A percentile compares a stretch with the other conserved stretches of the same genome.
Evolutionary conservation across 2,329 filamentous ascomycete species (phyloP).

Genomic region (Aspergillus sp.): DNA sequence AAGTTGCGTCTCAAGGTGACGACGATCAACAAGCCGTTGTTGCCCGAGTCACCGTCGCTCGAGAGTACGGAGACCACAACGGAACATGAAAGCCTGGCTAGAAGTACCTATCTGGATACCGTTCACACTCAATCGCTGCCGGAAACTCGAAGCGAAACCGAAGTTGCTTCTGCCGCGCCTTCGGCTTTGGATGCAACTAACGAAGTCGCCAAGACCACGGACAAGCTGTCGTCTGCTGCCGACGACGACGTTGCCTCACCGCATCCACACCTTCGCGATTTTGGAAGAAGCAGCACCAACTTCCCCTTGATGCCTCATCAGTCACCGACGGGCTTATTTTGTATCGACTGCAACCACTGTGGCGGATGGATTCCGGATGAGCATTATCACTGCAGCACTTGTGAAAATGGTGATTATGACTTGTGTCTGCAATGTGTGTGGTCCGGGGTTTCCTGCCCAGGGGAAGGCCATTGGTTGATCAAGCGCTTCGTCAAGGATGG

Average conservation of each 20-base stretch:
- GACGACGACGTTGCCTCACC: conserved; percentile 1
- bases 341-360: conserved; percentile 92
- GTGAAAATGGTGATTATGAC: conserved; percentile 89
- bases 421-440: conserved; percentile 75
- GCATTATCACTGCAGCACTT: conserved; percentile 92
- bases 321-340: conserved; percentile 49
- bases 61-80: conserved; percentile 10
- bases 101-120: conserved; percentile 37
- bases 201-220: neutral
- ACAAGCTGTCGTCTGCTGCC: conserved; percentile 1
- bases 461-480: conserved; percentile 82
- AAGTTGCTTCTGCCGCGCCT: conserved; percentile 6
- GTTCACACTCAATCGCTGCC: conserved; percentile 28
- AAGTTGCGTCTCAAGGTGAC: conserved; percentile 85
- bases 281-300: conserved; percentile 20
- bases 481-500: conserved; percentile 78
- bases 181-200: conserved; percentile 3
- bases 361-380: conserved; percentile 66
- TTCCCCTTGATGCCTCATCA: conserved; percentile 27
- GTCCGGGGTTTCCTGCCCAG: conserved; percentile 66
- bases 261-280: conserved; percentile 19
- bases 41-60: conserved; percentile 3
- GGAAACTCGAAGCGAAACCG: conserved; percentile 9
- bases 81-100: conserved; percentile 14
- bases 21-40: conserved; percentile 24